Evolutionary conservation across 164 flowering plant species (phyloP).

Genomic region (grape (Vitis vinifera)): DNA sequence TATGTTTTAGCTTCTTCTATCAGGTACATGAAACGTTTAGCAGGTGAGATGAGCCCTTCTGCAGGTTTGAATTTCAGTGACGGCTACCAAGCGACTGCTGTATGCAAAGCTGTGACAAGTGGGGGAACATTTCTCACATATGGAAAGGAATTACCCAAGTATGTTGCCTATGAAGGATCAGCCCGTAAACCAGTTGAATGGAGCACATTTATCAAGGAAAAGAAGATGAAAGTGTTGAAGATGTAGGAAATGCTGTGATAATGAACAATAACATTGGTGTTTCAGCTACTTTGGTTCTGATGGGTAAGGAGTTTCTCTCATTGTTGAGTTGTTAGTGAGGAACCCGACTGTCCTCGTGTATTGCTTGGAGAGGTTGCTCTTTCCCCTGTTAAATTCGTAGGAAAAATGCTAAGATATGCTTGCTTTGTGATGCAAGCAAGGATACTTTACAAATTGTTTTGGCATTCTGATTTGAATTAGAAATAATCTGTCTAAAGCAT

Average conservation of each 20-base stretch:
- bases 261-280: not conserved
- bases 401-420: not conserved
- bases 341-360: not conserved
- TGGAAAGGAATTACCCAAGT: slow-evolving; percentile 19
- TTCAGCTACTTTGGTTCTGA: not conserved
- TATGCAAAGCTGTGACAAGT: slow-evolving; percentile 14
- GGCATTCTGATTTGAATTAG: too few relatives aligned
- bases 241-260: not conserved
- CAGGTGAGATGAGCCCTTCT: slow-evolving; percentile 9
- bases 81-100: slow-evolving; percentile 14
- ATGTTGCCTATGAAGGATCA: slow-evolving; percentile 11
- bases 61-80: slow-evolving; percentile 12
- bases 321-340: too few relatives aligned
- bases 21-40: slow-evolving; percentile 14
- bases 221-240: slow-evolving; percentile 26
- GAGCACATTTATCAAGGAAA: slow-evolving; percentile 25
- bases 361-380: not conserved
- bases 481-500: too few relatives aligned
- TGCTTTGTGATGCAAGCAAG: too few relatives aligned
- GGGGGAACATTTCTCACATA: slow-evolving; percentile 27
- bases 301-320: not conserved
- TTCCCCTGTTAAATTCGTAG: not conserved
- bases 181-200: slow-evolving; percentile 32
- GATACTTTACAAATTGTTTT: too few relatives aligned
- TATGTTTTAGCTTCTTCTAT: not conserved